Evolutionary conservation across 352 stramenopile genomes (phyloP).

Genomic region (Globisporangium uncinulatum): DNA sequence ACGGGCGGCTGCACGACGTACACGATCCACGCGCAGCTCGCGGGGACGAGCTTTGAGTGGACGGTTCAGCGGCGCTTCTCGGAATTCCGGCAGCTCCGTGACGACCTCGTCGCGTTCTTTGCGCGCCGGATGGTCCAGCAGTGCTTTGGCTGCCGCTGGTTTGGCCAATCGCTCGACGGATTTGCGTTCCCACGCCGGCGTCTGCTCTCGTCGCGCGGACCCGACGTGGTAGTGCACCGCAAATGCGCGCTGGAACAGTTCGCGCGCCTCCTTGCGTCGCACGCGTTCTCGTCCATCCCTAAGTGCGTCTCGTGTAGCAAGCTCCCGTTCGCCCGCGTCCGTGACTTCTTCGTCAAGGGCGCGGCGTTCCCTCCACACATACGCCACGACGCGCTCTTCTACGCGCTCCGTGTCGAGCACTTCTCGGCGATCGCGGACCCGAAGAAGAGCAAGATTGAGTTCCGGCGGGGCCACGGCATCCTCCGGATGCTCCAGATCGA

Average conservation of each 20-base stretch:
- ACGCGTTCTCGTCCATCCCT: slow-evolving; percentile 74
- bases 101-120: slow-evolving; percentile 53
- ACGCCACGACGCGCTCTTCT: slow-evolving; percentile 23
- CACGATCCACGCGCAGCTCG: slow-evolving; percentile 34
- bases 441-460: slow-evolving; percentile 78
- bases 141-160: slow-evolving; percentile 77
- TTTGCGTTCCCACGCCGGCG: slow-evolving; percentile 65
- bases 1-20: slow-evolving; percentile 32
- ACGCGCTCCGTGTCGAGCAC: slow-evolving; percentile 25
- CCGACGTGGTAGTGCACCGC: slow-evolving; percentile 41
- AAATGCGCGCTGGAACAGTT: slow-evolving; percentile 51
- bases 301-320: slow-evolving; percentile 64
- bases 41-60: slow-evolving; percentile 43
- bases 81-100: slow-evolving; percentile 55
- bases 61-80: slow-evolving; percentile 62
- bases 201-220: slow-evolving; percentile 37
- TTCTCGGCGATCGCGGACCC: slow-evolving; percentile 65
- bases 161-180: slow-evolving; percentile 45
- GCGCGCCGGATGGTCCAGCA: slow-evolving; percentile 28
- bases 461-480: slow-evolving; percentile 48
- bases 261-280: slow-evolving; percentile 39
- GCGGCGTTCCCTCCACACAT: slow-evolving; percentile 19
- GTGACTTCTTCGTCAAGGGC: slow-evolving; percentile 57
- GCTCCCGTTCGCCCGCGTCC: slow-evolving; percentile 44
- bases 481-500: slow-evolving; percentile 63